phyloP scores from a whole-genome alignment of 2,329 filamentous ascomycete species.

The Ceratocystis alfenasii region DNA sequence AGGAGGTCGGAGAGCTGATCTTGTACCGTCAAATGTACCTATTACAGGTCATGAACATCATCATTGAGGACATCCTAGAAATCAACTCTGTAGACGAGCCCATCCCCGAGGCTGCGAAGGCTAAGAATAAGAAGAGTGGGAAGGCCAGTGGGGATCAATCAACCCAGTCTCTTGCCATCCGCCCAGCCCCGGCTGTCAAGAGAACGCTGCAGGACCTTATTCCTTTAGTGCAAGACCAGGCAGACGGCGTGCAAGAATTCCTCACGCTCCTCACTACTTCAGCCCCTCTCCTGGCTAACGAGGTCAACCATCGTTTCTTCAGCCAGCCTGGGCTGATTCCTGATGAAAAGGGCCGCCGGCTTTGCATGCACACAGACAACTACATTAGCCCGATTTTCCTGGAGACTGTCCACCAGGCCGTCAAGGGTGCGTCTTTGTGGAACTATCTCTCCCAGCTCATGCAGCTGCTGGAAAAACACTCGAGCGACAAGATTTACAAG shows the following conservation, averaged over 20 bases:
- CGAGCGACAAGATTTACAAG: conserved; percentile 28
- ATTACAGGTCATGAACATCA: conserved; percentile 32
- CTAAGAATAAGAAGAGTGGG: conserved; percentile 11
- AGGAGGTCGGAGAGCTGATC: conserved; percentile 30
- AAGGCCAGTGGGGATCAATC: conserved; percentile 21
- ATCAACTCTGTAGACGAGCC: conserved; percentile 28
- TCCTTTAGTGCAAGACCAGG: conserved; percentile 29
- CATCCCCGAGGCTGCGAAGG: conserved; percentile 2
- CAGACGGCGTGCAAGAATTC: conserved; percentile 28
- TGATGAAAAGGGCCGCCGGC: conserved; percentile 34
- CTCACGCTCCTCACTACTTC: conserved; percentile 29
- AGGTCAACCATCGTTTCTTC: conserved; percentile 32
- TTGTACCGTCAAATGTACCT: conserved; percentile 32
- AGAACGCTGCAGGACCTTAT: conserved; percentile 29
- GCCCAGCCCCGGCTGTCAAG: conserved; percentile 26
- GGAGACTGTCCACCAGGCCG: conserved; percentile 31
- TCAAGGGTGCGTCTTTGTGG: conserved; percentile 33
- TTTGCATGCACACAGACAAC: conserved; percentile 32
- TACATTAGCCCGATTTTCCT: conserved; percentile 35
- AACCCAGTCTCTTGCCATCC: conserved; percentile 29
- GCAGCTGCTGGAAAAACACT: conserved; percentile 26
- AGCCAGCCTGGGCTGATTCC: conserved; percentile 33
- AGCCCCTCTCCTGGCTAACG: conserved; percentile 28
- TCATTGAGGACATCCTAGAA: conserved; percentile 35
- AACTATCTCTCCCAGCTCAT: conserved; percentile 32